A percentile compares a stretch with the other conserved stretches of the same genome.
phyloP scores from a whole-genome alignment of 2,329 filamentous ascomycete species.

The Verruconis gallopava region DNA sequence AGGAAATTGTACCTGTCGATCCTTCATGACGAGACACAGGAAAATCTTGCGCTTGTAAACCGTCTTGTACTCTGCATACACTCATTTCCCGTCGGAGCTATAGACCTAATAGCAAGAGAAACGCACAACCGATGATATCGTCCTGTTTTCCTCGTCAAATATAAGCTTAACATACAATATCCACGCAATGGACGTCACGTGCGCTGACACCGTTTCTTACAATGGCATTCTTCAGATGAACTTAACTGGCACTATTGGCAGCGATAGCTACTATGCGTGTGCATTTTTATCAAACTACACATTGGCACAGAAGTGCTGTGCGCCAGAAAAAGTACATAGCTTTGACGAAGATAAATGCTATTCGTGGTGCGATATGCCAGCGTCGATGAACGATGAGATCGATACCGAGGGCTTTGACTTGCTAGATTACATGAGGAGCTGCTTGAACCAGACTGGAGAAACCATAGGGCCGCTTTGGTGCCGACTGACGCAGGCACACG shows the following conservation, averaged over 20 bases:
- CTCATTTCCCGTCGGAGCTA: no score
- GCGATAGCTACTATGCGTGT: conserved; percentile 7
- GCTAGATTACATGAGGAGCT: conserved; percentile 8
- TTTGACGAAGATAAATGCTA: conserved; percentile 8
- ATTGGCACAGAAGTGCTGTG: conserved; percentile 5
- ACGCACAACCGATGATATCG: no score
- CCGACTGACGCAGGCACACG: conserved; percentile 5
- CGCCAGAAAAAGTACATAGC: background rate
- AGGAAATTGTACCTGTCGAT: no score
- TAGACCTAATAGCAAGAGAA: no score
- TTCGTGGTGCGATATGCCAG: conserved; percentile 9
- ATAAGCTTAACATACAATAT: no score
- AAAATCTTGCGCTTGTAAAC: no score
- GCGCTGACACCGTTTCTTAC: background rate
- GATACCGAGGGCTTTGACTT: background rate
- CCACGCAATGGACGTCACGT: no score
- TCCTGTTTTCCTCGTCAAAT: no score
- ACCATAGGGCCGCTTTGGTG: conserved; percentile 4
- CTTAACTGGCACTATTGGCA: conserved; percentile 1
- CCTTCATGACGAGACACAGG: no score
- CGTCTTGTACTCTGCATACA: no score
- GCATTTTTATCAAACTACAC: conserved; percentile 7
- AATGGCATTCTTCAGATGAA: conserved; percentile 2
- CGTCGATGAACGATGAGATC: conserved; percentile 6
- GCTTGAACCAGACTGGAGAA: conserved; percentile 7